These are phyloP conservation scores for Morella rubra DNA, from an alignment of 306 rosid genomes.

Conservation along the genomic window DNA sequence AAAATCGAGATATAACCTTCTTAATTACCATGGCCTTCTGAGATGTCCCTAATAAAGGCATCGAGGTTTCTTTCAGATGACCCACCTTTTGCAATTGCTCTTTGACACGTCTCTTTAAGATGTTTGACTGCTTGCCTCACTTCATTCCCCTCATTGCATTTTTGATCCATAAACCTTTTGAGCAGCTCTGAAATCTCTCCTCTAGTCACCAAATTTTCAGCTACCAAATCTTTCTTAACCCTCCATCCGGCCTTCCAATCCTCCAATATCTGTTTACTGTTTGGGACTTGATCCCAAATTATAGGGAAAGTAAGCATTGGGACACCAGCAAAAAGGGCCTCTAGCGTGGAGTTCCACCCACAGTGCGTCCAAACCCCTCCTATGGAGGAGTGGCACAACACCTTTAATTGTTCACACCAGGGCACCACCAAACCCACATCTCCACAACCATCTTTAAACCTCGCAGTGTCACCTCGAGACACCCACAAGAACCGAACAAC, in stretches of 20 bases:
- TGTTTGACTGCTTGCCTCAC: slow-evolving; percentile 24
- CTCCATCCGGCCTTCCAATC: slow-evolving; percentile 48
- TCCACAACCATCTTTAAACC: slow-evolving; percentile 31
- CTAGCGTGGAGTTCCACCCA: slow-evolving; percentile 55
- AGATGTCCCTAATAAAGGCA: slow-evolving; percentile 30
- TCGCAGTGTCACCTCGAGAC: slow-evolving; percentile 24
- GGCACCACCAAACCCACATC: slow-evolving; percentile 29
- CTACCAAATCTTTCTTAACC: slow-evolving; percentile 18
- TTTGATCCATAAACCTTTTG: slow-evolving; percentile 33
- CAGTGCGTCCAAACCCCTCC: slow-evolving; percentile 60
- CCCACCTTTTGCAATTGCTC: slow-evolving; percentile 40
- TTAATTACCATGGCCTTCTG: background rate
- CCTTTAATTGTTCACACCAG: slow-evolving; percentile 60
- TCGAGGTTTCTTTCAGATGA: slow-evolving; percentile 32
- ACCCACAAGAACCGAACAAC: slow-evolving; percentile 35
- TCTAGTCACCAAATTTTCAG: slow-evolving; percentile 20
- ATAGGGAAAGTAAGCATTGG: slow-evolving; percentile 43
- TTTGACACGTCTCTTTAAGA: slow-evolving; percentile 15
- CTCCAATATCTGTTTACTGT: slow-evolving; percentile 43
- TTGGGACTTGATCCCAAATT: slow-evolving; percentile 36
- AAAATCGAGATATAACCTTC: background rate
- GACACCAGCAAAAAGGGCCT: slow-evolving; percentile 43
- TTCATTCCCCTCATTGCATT: slow-evolving; percentile 9
- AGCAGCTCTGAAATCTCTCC: slow-evolving; percentile 33
- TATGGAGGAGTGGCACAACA: slow-evolving; percentile 36